phyloP scores from a whole-genome alignment of 768 basidiomycete genomes.

The Naganishia onofrii region DNA sequence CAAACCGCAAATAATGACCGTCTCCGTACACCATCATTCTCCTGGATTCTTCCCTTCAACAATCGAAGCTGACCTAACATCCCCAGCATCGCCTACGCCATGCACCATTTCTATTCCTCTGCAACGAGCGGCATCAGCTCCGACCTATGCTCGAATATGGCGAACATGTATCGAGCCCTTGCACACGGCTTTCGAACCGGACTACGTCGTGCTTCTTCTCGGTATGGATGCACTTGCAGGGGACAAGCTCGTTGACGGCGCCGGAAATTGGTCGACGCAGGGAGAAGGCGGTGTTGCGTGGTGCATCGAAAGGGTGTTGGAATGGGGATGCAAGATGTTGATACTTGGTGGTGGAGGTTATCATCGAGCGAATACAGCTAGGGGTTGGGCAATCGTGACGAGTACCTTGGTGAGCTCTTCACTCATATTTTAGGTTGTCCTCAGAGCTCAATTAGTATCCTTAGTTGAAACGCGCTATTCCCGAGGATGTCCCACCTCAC shows the following conservation, averaged over 20 bases:
- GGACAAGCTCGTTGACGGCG: constrained; percentile 72
- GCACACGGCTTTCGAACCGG: constrained; percentile 65
- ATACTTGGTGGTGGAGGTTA: constrained; percentile 68
- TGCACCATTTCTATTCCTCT: constrained; percentile 77
- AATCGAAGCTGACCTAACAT: constrained; percentile 42
- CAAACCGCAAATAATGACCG: constrained; percentile 57
- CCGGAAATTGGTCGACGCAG: constrained; percentile 62
- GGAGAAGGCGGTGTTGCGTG: constrained; percentile 66
- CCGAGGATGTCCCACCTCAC: constrained; percentile 73
- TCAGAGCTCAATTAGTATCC: background rate
- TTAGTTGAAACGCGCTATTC: constrained; percentile 62
- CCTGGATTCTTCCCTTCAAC: constrained; percentile 75
- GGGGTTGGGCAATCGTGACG: constrained; percentile 82
- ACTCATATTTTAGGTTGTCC: too few species aligned
- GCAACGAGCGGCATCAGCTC: constrained; percentile 64
- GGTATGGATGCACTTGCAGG: constrained; percentile 83
- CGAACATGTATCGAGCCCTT: constrained; percentile 61
- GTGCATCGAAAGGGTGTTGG: constrained; percentile 47
- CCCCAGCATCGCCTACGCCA: constrained; percentile 59
- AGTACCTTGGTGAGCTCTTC: constrained; percentile 64
- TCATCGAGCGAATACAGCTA: constrained; percentile 73
- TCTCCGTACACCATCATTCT: constrained; percentile 79
- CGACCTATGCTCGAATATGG: constrained; percentile 68
- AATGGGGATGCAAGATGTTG: constrained; percentile 40
- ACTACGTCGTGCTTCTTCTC: constrained; percentile 78